These are phyloP conservation scores for Phytophthora vignae DNA, from an alignment of 352 stramenopile genomes.

Conservation along the genomic window DNA sequence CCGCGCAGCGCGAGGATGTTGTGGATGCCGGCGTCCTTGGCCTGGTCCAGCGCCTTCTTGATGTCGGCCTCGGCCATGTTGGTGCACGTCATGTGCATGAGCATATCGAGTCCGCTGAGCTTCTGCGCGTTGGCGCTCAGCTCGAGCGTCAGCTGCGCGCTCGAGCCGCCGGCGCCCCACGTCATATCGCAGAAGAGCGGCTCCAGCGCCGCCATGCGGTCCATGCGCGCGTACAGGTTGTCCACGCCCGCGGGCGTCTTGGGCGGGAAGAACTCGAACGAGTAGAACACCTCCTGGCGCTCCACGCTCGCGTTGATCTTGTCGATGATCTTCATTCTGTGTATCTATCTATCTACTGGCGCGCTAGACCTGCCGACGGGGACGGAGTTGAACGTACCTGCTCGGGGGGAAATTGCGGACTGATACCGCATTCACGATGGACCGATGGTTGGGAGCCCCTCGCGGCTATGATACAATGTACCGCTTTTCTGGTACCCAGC, in stretches of 20 bases:
- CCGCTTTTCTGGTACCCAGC: neutral
- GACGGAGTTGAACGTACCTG: slow-evolving; percentile 4
- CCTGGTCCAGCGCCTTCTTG: slow-evolving; percentile 91
- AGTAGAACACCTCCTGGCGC: slow-evolving; percentile 93
- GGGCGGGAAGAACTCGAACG: slow-evolving; percentile 99
- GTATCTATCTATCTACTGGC: neutral
- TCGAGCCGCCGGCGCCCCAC: slow-evolving; percentile 98
- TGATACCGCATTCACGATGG: neutral
- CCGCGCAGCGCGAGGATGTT: slow-evolving; percentile 99
- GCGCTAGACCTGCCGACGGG: neutral
- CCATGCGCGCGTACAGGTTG: slow-evolving; percentile 98
- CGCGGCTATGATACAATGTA: slow-evolving; percentile 24
- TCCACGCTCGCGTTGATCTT: slow-evolving; percentile 87
- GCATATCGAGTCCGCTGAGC: slow-evolving; percentile 91
- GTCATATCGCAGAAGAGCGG: slow-evolving; percentile 99
- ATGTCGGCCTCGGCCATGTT: slow-evolving; percentile 97
- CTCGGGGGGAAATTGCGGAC: slow-evolving; percentile 22
- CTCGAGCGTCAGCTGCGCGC: slow-evolving; percentile 96
- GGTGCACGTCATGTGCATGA: slow-evolving; percentile 98
- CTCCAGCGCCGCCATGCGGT: slow-evolving; percentile 94
- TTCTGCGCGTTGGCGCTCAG: slow-evolving; percentile 93
- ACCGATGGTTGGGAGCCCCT: slow-evolving; percentile 26
- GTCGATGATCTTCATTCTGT: slow-evolving; percentile 87
- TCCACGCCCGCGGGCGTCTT: slow-evolving; percentile 96
- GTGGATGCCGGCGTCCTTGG: slow-evolving; percentile 94